Conservation (phyloP, 164 flowering plant species). For the Vitis riparia region DNA sequence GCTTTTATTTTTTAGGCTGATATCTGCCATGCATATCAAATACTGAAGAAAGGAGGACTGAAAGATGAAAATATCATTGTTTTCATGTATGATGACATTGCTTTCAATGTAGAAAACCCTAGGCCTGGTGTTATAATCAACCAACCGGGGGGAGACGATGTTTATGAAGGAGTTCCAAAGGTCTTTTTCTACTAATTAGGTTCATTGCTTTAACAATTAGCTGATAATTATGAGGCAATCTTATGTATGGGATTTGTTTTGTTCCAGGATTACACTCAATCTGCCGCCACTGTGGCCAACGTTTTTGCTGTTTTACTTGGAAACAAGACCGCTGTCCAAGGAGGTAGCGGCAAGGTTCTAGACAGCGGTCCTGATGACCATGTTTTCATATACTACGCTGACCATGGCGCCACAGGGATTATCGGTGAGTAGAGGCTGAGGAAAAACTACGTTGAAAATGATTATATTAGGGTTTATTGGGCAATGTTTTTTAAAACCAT, state of each 20-base stretch:
- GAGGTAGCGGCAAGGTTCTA: constrained; percentile 50
- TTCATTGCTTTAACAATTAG: background rate
- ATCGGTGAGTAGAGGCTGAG: constrained; percentile 17
- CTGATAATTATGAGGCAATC: too few relatives aligned
- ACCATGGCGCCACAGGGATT: constrained; percentile 35
- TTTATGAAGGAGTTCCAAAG: constrained; percentile 42
- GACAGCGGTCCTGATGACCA: constrained; percentile 35
- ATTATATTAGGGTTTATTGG: too few relatives aligned
- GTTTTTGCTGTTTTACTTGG: constrained; percentile 34
- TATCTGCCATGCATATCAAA: constrained; percentile 48
- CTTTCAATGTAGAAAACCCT: constrained; percentile 27
- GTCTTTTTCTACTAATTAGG: constrained; percentile 5
- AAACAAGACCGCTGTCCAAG: constrained; percentile 33
- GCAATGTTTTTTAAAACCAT: too few relatives aligned
- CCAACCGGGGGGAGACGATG: constrained; percentile 29
- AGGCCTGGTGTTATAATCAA: constrained; percentile 37
- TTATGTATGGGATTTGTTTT: background rate
- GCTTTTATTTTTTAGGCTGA: constrained; percentile 28
- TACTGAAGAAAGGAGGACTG: constrained; percentile 36
- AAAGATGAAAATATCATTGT: constrained; percentile 43
- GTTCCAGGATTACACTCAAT: constrained; percentile 43
- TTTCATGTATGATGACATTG: constrained; percentile 51
- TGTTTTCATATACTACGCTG: constrained; percentile 38
- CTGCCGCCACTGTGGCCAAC: constrained; percentile 16
- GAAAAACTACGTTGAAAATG: too few relatives aligned